Base-by-base conservation (phyloP, 2,329 filamentous ascomycete genomes). In the Geosmithia morbida region DNA sequence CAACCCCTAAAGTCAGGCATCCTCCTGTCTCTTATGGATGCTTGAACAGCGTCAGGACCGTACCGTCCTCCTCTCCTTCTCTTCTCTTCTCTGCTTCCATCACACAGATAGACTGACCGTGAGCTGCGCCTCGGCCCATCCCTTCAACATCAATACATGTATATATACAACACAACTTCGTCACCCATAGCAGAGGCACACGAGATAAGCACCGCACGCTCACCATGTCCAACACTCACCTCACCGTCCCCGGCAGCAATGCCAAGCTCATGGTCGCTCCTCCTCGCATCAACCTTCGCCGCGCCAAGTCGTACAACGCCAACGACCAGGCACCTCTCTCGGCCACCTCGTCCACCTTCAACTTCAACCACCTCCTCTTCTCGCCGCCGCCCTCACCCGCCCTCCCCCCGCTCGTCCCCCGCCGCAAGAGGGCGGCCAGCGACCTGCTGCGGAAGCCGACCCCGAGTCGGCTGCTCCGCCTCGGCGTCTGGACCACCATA, bases 361-460 rank as follows among this genome's bases (percentile, higher is more conserved):
- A 66, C 61, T 80, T 83, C 63, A 81, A 81, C 56, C 77, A 85
- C 52, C 71, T 85, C 40, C 66, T 81, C 54, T 81, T 78, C 61
- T 80, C 77, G 22, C 72, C 72, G 1, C 85, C 83, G 22, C 81
- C 83, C 3, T 90, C 81, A 2, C 84, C 83, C 2, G 77, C 77
- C 52, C 73, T 88, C 45, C 85, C 83, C 13, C 79, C 77, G 14
- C 70, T 85, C 47, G 68, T 83, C 37, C 79, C 79, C 14, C 73
- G 80, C 51, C 77, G 78, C 57, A 75, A 80, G 57, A 80, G 82
- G 62, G 74, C 78, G 45, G 69, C 70, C 18, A 66, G 69, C 42
- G 66, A 74, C n/a, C 55, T 59, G 17, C 54, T 59, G n/a, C 51
- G 65, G 46, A 56, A 56, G 3, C 65, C 75, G 45, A 73, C 74